Evolutionary conservation across 208 protist genomes (phyloP), one percentile per base, ranked within the genome.

Genomic region (Porcisia hertigi): DNA sequence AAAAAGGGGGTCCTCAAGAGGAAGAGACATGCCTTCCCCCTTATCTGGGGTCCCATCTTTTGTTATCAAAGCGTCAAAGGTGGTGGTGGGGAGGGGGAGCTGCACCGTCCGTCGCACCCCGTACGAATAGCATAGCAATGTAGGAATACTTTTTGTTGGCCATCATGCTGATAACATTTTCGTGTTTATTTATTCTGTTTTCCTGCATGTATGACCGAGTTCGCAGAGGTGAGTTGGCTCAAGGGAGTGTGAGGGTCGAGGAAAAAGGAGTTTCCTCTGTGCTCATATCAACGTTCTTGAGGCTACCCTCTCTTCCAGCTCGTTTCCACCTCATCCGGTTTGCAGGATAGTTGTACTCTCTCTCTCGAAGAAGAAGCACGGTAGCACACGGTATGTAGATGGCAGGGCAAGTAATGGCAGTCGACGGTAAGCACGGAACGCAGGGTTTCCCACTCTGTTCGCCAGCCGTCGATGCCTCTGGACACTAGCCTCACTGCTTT

Each of bases 41-140:
- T 53, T n/a, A 52, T 23, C 73, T 63, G 60, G 45, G 20, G 49
- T 55, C 45, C n/a, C 8, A 25, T 69, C 69, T 67, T 30, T 73
- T 73, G 77, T 73, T 69, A 75, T 58, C 16, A 70, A 55, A 11
- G 4, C 1, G 7, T 41, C 14, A 34, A 36, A 54, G 30, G 30
- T 30, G 30, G 30, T 30, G 30, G 30, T 30, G 30, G 30, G 30
- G 30, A 30, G 9, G 65, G 23, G 65, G 14, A 52, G 65, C 45
- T 20, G 47, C 23, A 20, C 47, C 16, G 20, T 69, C 45, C 16
- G n/a, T 55, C 65, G 11, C 36, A 73, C 73, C 67, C 49, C 39
- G 66, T 71, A 55, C 11, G 41, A 71, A 47, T 80, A 84, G 70
- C 34, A 79, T 76, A 82, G 69, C 62, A 73, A 60, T 45, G 53